Conservation (phyloP, 768 basidiomycete species). For the Pulveroboletus ravenelii region DNA sequence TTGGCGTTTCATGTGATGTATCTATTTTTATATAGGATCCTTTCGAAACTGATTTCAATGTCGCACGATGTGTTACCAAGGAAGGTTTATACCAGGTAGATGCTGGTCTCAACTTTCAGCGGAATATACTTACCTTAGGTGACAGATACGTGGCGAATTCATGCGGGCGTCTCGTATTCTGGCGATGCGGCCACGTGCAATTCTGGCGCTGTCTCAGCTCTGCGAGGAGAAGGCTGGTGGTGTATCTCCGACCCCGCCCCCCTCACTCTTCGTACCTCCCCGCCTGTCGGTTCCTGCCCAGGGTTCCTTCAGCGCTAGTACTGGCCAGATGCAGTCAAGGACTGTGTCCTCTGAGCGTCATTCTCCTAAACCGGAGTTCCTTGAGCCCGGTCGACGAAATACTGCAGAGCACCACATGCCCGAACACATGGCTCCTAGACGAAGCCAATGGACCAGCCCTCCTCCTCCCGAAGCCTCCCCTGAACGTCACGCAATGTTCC, state of each 20-base stretch:
- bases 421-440: conserved; percentile 77
- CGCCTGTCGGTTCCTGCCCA: conserved; percentile 56
- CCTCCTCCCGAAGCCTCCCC: conserved; percentile 73
- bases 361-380: conserved; percentile 48
- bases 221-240: conserved; percentile 80
- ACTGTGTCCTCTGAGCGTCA: conserved; percentile 40
- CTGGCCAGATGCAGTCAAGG: conserved; percentile 53
- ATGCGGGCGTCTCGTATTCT: conserved; percentile 93
- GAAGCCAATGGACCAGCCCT: conserved; percentile 81
- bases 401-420: conserved; percentile 36
- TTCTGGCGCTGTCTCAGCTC: conserved; percentile 78
- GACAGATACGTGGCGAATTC: conserved; percentile 94
- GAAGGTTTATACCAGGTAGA: conserved; percentile 90
- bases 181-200: conserved; percentile 70
- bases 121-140: neutral
- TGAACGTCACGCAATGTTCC: conserved; percentile 61
- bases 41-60: conserved; percentile 95
- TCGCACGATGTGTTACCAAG: conserved; percentile 92
- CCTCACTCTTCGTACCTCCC: conserved; percentile 40
- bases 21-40: conserved; percentile 62
- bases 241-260: conserved; percentile 37
- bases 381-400: conserved; percentile 37
- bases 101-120: neutral
- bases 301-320: conserved; percentile 65
- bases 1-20: neutral